Percentiles rank a stretch among this genome's conserved stretches.
These are phyloP conservation scores for Oenanthe javanica DNA, from an alignment of 140 eudicot species.

Conservation along the genomic window DNA sequence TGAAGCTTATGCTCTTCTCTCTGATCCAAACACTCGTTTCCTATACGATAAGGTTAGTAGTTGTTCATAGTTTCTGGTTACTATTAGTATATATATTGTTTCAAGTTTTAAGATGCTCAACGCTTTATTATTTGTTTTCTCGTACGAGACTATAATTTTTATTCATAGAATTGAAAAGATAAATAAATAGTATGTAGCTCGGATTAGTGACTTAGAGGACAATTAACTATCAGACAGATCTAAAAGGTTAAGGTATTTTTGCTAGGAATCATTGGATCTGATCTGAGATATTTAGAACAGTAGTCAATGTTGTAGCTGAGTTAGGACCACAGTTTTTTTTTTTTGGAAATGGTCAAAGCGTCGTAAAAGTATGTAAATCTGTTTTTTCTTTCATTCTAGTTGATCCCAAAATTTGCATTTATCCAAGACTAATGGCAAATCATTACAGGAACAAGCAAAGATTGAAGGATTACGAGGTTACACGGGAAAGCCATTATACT, in stretches of 20 bases:
- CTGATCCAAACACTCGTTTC: slow-evolving; percentile 63
- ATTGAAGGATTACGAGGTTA: slow-evolving; percentile 62
- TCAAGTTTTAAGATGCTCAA: neutral
- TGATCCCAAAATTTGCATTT: neutral
- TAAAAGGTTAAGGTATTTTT: neutral
- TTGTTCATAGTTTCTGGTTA: neutral
- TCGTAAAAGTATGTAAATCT: neutral
- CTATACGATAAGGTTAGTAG: slow-evolving; percentile 63
- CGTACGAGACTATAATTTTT: neutral
- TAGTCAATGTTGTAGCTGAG: neutral
- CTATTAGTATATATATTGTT: neutral
- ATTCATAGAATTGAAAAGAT: neutral
- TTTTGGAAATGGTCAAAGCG: neutral
- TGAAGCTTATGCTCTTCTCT: slow-evolving; percentile 82
- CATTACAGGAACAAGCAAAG: slow-evolving; percentile 66
- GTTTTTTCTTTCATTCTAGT: neutral
- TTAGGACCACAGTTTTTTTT: neutral
- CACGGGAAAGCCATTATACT: slow-evolving; percentile 83
- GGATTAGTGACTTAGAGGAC: neutral
- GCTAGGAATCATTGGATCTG: neutral
- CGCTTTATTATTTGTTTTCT: neutral
- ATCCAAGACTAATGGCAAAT: neutral
- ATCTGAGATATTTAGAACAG: neutral
- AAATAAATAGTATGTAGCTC: neutral
- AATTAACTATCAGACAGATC: neutral